Evolutionary conservation across 192 early-diverging fungal species (phyloP).

Genomic region (Backusella parvicylindrica): DNA sequence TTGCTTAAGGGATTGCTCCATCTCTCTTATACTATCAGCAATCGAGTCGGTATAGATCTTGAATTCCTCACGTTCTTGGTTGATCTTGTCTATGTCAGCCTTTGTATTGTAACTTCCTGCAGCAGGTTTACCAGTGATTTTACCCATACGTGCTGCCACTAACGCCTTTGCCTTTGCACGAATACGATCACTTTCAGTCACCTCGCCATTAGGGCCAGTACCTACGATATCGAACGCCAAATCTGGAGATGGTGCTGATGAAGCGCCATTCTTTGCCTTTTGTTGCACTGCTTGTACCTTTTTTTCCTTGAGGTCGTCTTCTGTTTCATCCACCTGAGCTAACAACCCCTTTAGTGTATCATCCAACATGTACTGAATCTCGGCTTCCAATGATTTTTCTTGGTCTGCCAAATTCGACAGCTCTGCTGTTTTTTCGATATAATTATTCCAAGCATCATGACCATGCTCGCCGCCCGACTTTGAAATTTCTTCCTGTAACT

Average conservation of each 20-base stretch:
- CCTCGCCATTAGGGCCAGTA: constrained; percentile 48
- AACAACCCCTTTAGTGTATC: constrained; percentile 34
- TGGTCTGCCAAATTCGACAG: constrained; percentile 44
- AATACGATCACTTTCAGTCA: constrained; percentile 52
- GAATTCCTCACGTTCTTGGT: constrained; percentile 28
- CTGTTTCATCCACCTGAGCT: constrained; percentile 40
- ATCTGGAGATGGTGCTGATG: neutral
- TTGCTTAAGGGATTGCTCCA: constrained; percentile 11
- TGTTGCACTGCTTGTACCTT: constrained; percentile 40
- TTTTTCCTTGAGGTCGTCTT: constrained; percentile 41
- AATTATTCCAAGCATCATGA: constrained; percentile 20
- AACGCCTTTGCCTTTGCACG: constrained; percentile 50
- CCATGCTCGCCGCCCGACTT: constrained; percentile 7
- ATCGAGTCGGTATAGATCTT: constrained; percentile 18
- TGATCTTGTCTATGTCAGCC: constrained; percentile 13
- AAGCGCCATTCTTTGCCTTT: constrained; percentile 19
- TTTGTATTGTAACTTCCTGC: neutral
- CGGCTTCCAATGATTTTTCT: constrained; percentile 42
- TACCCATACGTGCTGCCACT: constrained; percentile 48
- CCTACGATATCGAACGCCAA: constrained; percentile 32
- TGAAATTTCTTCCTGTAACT: constrained; percentile 36
- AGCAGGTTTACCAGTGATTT: constrained; percentile 39
- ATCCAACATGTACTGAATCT: constrained; percentile 37
- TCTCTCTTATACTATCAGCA: neutral
- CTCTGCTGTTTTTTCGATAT: constrained; percentile 36